phyloP scores from a whole-genome alignment of 2,329 filamentous ascomycete genomes.

The Neoascochyta sp. region DNA sequence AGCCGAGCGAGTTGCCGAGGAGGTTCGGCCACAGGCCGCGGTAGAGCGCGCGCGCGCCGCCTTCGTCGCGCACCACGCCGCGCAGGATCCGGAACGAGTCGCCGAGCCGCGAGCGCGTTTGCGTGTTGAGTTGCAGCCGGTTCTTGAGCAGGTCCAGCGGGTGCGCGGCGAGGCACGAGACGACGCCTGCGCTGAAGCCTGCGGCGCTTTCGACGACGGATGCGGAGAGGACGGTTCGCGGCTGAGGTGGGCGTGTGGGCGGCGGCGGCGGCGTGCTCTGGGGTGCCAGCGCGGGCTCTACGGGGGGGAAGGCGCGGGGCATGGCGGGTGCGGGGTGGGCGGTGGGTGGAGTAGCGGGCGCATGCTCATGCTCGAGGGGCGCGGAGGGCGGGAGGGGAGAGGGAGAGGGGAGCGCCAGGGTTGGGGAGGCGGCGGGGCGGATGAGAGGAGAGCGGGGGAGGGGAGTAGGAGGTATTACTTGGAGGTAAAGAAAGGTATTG shows the following conservation, averaged over 20 bases:
- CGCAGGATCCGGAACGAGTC: constrained; percentile 53
- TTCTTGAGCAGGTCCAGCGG: constrained; percentile 97
- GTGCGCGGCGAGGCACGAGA: constrained; percentile 83
- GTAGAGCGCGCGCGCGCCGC: constrained; percentile 68
- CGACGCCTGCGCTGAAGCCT: constrained; percentile 81
- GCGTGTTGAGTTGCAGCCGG: constrained; percentile 66
- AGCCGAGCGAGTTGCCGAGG: constrained; percentile 82
- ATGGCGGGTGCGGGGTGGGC: constrained; percentile 32
- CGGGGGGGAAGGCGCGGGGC: constrained; percentile 49
- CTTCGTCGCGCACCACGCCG: constrained; percentile 53
- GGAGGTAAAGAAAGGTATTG: too few relatives aligned
- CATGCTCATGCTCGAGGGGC: too few relatives aligned
- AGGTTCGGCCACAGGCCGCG: constrained; percentile 87
- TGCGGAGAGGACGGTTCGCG: constrained; percentile 48
- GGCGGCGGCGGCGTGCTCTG: constrained; percentile 37
- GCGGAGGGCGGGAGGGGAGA: background rate
- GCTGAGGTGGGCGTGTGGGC: constrained; percentile 32
- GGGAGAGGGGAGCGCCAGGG: constrained; percentile 1
- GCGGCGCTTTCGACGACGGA: constrained; percentile 83
- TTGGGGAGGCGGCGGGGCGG: too few relatives aligned
- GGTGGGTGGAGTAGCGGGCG: constrained; percentile 12
- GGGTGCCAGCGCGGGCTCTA: constrained; percentile 39
- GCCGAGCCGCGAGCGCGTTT: constrained; percentile 46
- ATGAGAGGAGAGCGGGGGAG: too few relatives aligned
- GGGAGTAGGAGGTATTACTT: too few relatives aligned